Evolutionary conservation across 1,284 basidiomycete genomes (phyloP), one percentile per base, ranked within the genome.

Genomic region (Meira miltonrushii): DNA sequence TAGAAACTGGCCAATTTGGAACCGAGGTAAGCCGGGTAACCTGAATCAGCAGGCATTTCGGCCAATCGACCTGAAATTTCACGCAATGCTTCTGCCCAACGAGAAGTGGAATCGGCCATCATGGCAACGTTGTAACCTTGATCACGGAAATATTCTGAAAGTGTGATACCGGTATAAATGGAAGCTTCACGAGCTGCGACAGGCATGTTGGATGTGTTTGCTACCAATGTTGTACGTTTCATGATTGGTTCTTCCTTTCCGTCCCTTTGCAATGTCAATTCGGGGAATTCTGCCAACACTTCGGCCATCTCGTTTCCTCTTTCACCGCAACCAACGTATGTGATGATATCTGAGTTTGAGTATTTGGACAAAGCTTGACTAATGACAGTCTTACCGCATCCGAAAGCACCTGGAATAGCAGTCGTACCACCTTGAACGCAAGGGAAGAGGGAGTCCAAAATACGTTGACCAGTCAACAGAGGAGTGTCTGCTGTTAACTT

Each of bases 151-250:
- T 98, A 99, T 79, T 99, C 94, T 48, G 94, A 94, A 21, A 98
- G 85, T 0, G 95, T 99, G 82, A 99, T 98, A 76, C 95, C 95
- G 44, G 95, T 99, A 82, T 99, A 99, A 79, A 99, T 98, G 47
- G 94, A 97, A 5, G 95, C 95, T 82, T 99, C 95, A 77, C 95
- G 91, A 40, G 95, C 95, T 39, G 95, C 95, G 74, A 99, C 95
- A 71, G 95, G 95, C 95, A 99, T 99, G 83, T 99, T 98, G 60
- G 94, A 97, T 1, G 95, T 99, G 80, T 99, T 99, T 71, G 95
- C 95, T 62, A 99, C 94, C 39, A 99, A 86, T 2, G 94, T 93
- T 1, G 95, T 98, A 65, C 95, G 93, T 81, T 98, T 98, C 95
- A 99, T 99, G 83, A 99, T 98, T 41, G 95, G 95, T 80, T 97